Evolutionary conservation across 768 basidiomycete species (phyloP), one percentile per base, ranked within the genome.

Genomic region (Russula emetica): DNA sequence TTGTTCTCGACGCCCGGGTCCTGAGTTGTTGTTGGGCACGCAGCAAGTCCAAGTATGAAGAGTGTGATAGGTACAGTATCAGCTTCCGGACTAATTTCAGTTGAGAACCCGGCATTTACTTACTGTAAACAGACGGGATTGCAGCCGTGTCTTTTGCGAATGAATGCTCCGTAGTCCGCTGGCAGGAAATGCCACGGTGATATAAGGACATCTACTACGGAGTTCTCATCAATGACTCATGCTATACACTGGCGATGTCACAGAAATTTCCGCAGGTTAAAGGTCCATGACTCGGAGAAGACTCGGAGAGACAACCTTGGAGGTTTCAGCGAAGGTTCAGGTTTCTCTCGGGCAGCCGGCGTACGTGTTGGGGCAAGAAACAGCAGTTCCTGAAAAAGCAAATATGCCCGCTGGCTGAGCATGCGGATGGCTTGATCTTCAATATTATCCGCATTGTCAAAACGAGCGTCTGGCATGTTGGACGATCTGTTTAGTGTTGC

Each of bases 141-240:
- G 36, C 36, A n/a, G n/a, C n/a, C n/a, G n/a, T n/a, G n/a, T n/a
- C n/a, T n/a, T n/a, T n/a, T n/a, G n/a, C n/a, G n/a, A n/a, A n/a
- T n/a, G n/a, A n/a, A n/a, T n/a, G n/a, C n/a, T n/a, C n/a, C n/a
- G n/a, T n/a, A n/a, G n/a, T n/a, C n/a, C n/a, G n/a, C n/a, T 34
- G 34, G 36, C 14, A 42, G 28, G 16, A 11, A 56, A 44, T 10
- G 40, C 40, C 55, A 14, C 28, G 36, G 55, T 42, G 32, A 45
- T 34, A 34, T 42, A 45, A 16, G 28, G 40, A 22, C 26, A 8
- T 50, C 32, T 7, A 38, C 32, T 7, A 38, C 36, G 28, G 38
- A 30, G 58, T 60, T 14, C 28, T n/a, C 40, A 38, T 24, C n/a
- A n/a, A 60, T 60, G 51, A 61, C 42, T 61, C 42, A 54, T 53